These are phyloP conservation scores for Corymbia citriodora DNA, from an alignment of 441 rosid genomes.

Conservation along the genomic window DNA sequence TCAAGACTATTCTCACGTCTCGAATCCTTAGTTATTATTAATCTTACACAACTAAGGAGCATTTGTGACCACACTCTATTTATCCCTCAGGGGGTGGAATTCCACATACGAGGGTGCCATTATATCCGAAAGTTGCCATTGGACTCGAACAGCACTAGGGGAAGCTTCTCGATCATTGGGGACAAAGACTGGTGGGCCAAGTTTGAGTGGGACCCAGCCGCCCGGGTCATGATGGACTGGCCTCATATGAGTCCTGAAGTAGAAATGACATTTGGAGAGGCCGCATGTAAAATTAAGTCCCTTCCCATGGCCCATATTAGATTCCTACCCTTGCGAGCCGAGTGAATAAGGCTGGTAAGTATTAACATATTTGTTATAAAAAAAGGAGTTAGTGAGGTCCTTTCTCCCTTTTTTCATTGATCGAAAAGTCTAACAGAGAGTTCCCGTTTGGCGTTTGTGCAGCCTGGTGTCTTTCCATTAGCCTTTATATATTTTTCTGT, in stretches of 20 bases:
- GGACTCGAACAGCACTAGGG: background rate
- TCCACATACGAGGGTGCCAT: fast-evolving
- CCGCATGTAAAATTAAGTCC: no score
- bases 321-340: fast-evolving
- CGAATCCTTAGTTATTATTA: fast-evolving
- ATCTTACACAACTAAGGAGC: background rate
- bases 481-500: no score
- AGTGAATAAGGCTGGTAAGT: no score
- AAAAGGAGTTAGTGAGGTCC: no score
- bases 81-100: background rate
- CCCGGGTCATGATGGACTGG: background rate
- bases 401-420: no score
- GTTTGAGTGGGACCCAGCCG: background rate
- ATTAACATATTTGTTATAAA: no score
- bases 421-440: no score
- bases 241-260: no score
- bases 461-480: no score
- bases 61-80: background rate
- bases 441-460: no score
- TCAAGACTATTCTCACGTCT: background rate
- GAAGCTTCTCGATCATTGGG: fast-evolving
- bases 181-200: fast-evolving
- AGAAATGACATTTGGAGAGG: background rate
- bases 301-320: no score
- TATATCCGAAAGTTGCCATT: background rate